Evolutionary conservation across 2,329 filamentous ascomycete species (phyloP).

Genomic region (Trichophyton schoenleinii): DNA sequence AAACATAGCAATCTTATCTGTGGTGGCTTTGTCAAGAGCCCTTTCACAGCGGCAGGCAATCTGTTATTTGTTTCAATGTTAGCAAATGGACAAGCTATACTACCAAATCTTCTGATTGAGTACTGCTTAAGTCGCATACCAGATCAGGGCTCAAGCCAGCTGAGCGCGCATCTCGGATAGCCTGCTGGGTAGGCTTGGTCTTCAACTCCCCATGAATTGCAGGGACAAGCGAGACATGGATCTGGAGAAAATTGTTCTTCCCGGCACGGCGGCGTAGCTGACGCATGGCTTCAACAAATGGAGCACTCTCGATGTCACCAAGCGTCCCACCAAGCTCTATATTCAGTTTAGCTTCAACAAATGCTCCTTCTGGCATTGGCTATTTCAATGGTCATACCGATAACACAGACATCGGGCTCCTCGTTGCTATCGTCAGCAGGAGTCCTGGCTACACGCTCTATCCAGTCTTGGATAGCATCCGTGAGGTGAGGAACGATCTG

Average conservation of each 20-base stretch:
- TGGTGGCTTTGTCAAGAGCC: slow-evolving; percentile 58
- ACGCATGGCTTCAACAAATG: slow-evolving; percentile 73
- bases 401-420: slow-evolving; percentile 84
- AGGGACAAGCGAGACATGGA: slow-evolving; percentile 79
- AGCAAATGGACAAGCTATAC: slow-evolving; percentile 7
- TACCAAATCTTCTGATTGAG: neutral
- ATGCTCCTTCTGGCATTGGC: slow-evolving; percentile 22
- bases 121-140: slow-evolving; percentile 31
- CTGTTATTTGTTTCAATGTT: slow-evolving; percentile 28
- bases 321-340: slow-evolving; percentile 37
- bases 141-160: slow-evolving; percentile 62
- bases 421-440: slow-evolving; percentile 74
- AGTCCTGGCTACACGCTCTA: slow-evolving; percentile 70
- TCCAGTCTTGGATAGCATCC: slow-evolving; percentile 80
- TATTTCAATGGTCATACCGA: slow-evolving; percentile 32
- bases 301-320: slow-evolving; percentile 71
- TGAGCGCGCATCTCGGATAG: slow-evolving; percentile 71
- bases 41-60: slow-evolving; percentile 87
- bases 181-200: slow-evolving; percentile 92
- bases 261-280: slow-evolving; percentile 61
- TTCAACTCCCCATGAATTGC: slow-evolving; percentile 67
- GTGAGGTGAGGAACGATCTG: slow-evolving; percentile 70
- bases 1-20: slow-evolving; percentile 76
- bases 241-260: slow-evolving; percentile 69
- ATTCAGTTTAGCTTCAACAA: neutral